Percentiles rank a stretch among this genome's conserved stretches.
phyloP scores from a whole-genome alignment of 305 asterid species.

The Fraxinus albicans region DNA sequence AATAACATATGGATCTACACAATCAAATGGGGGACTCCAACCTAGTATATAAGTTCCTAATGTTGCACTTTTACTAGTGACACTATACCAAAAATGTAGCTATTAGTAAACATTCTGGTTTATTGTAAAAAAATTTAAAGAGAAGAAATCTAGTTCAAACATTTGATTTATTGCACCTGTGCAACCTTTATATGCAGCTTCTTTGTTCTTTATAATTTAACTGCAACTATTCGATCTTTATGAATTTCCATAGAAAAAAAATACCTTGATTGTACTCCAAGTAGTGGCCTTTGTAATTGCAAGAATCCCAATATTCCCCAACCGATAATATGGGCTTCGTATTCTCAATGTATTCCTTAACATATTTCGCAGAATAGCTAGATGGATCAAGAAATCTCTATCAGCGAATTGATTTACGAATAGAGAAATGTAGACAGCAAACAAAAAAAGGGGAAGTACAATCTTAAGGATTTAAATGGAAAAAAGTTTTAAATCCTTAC shows the following conservation, averaged over 20 bases:
- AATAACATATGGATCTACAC: background rate
- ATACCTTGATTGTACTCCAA: slow-evolving; percentile 95
- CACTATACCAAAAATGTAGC: background rate
- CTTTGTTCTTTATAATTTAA: background rate
- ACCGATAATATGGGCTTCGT: slow-evolving; percentile 79
- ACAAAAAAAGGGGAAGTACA: background rate
- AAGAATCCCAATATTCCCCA: slow-evolving; percentile 94
- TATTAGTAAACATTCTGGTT: slow-evolving; percentile 55
- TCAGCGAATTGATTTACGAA: slow-evolving; percentile 19
- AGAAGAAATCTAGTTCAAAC: background rate
- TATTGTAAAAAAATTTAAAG: slow-evolving; percentile 14
- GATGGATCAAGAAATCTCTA: slow-evolving; percentile 16
- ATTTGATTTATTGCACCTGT: background rate
- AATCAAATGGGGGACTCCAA: background rate
- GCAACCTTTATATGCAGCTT: background rate
- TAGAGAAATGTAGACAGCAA: background rate
- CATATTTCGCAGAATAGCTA: slow-evolving; percentile 79
- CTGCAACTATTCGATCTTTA: background rate
- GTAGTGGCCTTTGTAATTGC: slow-evolving; percentile 70
- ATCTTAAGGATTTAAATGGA: background rate
- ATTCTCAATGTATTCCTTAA: slow-evolving; percentile 76
- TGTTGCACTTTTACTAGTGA: background rate
- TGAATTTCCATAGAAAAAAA: background rate
- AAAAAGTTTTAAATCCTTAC: slow-evolving; percentile 31
- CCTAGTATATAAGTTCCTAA: background rate